Evolutionary conservation across 345 rosid genomes (phyloP), one percentile per base, ranked within the genome.

Genomic region (Dipteronia sinensis): DNA sequence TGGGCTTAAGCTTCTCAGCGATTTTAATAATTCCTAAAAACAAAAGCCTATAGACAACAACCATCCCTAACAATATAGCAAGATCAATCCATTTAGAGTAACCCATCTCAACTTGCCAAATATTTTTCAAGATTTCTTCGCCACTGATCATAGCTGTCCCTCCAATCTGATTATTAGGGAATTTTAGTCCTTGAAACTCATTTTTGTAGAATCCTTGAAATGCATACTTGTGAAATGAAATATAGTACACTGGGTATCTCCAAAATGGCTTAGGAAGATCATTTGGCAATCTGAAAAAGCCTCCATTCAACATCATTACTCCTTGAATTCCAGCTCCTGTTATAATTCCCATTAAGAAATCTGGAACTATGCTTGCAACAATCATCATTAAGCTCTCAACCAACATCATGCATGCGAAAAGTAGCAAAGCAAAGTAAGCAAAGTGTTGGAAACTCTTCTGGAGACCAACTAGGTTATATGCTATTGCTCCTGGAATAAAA

Each of bases 331-430:
- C 90, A 1, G 89, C 91, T 0, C 93, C 89, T 0, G 87, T 82
- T 9, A 90, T 85, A 25, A 90, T 85, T 17, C 91, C 89, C 91
- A 88, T 88, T 22, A 90, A 80, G 75, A 86, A 90, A 76, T 88
- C 81, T 0, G 91, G 91, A 12, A 86, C 90, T 0, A 85, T 51
- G 66, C 91, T 86, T 3, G 91, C 91, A 17, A 86, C 88, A 7
- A 82, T 83, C 92, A 89, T 89, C 92, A 89, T 89, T 20, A 89
- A 49, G 84, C 92, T 85, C 76, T 89, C 90, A 0, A 87, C 90
- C 5, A 89, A 71, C 82, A 80, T 73, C 87, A 81, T 84, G 73
- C 80, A 72, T 0, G 62, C 81, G 17, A 86, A 89, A 46, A 89
- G 84, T 1, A 83, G 6, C 8, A 80, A 17, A 0, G 79, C 76